phyloP scores from a whole-genome alignment of 1,139 yeast species.

The Yamadazyma atlantica region DNA sequence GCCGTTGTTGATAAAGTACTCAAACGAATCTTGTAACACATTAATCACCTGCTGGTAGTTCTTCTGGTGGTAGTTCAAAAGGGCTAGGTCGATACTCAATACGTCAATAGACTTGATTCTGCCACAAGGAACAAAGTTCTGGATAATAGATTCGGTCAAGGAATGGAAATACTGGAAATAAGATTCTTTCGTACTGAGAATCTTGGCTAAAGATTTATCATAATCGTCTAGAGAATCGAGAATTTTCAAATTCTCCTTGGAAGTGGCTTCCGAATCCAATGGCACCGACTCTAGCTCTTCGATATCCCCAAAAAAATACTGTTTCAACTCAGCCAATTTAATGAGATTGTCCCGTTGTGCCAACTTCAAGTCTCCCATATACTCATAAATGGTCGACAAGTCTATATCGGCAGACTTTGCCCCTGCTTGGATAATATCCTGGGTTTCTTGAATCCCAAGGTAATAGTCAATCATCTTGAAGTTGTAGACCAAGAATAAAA shows the following conservation, averaged over 20 bases:
- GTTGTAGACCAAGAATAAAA: slow-evolving; percentile 27
- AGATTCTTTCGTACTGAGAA: slow-evolving; percentile 17
- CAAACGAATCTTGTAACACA: slow-evolving; percentile 67
- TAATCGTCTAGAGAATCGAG: slow-evolving; percentile 6
- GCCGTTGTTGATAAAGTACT: slow-evolving; percentile 62
- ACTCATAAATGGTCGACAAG: slow-evolving; percentile 36
- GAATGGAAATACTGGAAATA: slow-evolving; percentile 28
- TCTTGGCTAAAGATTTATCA: slow-evolving; percentile 16
- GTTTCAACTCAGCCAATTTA: slow-evolving; percentile 33
- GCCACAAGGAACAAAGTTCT: slow-evolving; percentile 46
- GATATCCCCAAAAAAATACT: slow-evolving; percentile 17
- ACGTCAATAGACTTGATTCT: slow-evolving; percentile 68
- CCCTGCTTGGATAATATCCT: slow-evolving; percentile 14
- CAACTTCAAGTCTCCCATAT: slow-evolving; percentile 46
- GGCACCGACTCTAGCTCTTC: slow-evolving; percentile 18
- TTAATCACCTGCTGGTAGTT: slow-evolving; percentile 62
- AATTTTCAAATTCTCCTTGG: too few species aligned
- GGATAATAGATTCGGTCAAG: slow-evolving; percentile 44
- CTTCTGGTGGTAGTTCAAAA: slow-evolving; percentile 58
- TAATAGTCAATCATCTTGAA: slow-evolving; percentile 30
- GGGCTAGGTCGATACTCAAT: slow-evolving; percentile 78
- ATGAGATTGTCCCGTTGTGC: slow-evolving; percentile 44
- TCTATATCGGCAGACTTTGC: slow-evolving; percentile 12
- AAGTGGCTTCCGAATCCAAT: slow-evolving; percentile 12
- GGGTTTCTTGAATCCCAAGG: slow-evolving; percentile 3